Base-by-base conservation (phyloP, 345 rosid genomes). In the Salix arbutifolia region DNA sequence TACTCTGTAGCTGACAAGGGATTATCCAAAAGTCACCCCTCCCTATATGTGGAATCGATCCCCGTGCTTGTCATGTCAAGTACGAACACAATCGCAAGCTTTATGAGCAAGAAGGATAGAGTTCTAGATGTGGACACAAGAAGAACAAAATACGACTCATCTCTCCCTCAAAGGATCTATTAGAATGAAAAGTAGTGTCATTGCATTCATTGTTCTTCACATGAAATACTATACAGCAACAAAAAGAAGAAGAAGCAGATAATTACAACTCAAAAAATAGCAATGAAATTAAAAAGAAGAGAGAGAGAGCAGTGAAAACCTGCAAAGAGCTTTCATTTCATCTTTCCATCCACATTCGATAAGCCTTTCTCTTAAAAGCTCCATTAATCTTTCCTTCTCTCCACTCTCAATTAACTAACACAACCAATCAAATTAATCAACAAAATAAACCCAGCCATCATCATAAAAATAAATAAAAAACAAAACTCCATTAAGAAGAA, bases 331-430 rank as follows among this genome's bases (percentile, higher is more conserved):
- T 76, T 85, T 87, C 94, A 92, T 87, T 58, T 89, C 95, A 81
- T 92, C 97, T 78, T 85, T 89, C 97, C 97, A 89, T 26, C 94
- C 97, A 78, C 90, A 91, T 42, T 92, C 97, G 62, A 89, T 75
- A 77, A 92, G 89, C 82, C 87, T 88, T 70, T 92, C 92, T 70
- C 91, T 86, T 81, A 91, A 85, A 30, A 91, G 89, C 71, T 92
- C 97, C 95, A 80, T 92, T 16, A 88, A 76, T 37, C 84, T 80
- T 78, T 92, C 93, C 65, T 88, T 91, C 79, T 92, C 93, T 46
- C 95, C 94, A 53, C 90, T 91, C 85, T 92, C 92, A 60, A 85
- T 86, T 80, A 92, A 76, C 95, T 88, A 79, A 33, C 33, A 1
- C 37, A 60, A 1, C 35, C 72, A 80, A 60, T 21, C 40, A 18